Conservation (phyloP, 2,329 filamentous ascomycete genomes). For the Paracamarosporium sp. region DNA sequence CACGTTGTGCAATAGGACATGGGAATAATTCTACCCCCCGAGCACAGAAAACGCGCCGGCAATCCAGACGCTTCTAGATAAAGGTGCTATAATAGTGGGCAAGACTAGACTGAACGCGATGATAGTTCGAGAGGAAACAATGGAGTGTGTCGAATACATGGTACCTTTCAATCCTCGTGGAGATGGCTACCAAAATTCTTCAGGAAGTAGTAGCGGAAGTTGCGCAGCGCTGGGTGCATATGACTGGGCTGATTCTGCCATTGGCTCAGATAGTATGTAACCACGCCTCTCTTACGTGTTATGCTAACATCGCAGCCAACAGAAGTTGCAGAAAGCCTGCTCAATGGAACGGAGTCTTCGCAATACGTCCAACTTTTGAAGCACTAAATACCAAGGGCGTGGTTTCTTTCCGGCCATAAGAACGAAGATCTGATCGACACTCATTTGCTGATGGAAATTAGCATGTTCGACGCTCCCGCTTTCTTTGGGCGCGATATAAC, state of each 20-base stretch:
- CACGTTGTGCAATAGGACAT: conserved; percentile 16
- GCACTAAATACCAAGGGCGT: neutral
- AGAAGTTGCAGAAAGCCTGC: conserved; percentile 13
- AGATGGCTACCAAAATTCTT: conserved; percentile 23
- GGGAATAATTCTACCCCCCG: conserved; percentile 7
- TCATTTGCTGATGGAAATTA: neutral
- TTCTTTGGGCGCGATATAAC: conserved; percentile 7
- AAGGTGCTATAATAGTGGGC: conserved; percentile 51
- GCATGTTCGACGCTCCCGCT: conserved; percentile 7
- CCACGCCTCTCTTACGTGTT: neutral
- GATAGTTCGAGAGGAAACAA: conserved; percentile 26
- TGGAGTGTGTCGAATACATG: conserved; percentile 6
- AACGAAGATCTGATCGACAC: no score
- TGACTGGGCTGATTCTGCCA: conserved; percentile 22
- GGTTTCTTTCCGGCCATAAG: neutral
- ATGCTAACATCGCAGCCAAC: conserved; percentile 2
- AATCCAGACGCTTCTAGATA: conserved; percentile 7
- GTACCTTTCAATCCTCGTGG: conserved; percentile 31
- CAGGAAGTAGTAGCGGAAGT: conserved; percentile 7
- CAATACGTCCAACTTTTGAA: conserved; percentile 4
- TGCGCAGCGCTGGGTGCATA: conserved; percentile 6
- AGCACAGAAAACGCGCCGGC: conserved; percentile 3
- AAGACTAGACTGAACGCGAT: conserved; percentile 59
- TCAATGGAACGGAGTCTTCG: conserved; percentile 3
- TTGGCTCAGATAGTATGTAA: conserved; percentile 40